Evolutionary conservation across 2,329 filamentous ascomycete species (phyloP).

Genomic region (Aquanectria penicillioides): DNA sequence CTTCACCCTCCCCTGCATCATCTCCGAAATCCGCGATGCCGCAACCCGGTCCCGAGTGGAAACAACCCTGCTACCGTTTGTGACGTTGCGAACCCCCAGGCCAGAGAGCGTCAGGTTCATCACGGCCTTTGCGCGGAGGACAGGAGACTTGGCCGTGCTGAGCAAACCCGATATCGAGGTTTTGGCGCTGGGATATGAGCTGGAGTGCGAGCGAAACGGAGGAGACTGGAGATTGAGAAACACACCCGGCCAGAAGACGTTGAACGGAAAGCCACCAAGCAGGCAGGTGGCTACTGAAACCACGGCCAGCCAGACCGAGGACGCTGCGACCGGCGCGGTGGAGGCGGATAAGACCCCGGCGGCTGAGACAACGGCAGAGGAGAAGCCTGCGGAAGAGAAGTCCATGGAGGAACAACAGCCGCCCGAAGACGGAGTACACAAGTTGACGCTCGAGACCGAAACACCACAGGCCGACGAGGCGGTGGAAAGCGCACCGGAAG

Average conservation of each 20-base stretch:
- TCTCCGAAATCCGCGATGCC: conserved; percentile 88
- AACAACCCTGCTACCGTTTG: conserved; percentile 85
- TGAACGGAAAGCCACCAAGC: conserved; percentile 72
- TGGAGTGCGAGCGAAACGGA: conserved; percentile 92
- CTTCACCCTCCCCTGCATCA: conserved; percentile 85
- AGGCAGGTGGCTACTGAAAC: conserved; percentile 32
- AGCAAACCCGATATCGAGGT: conserved; percentile 91
- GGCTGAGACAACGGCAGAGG: conserved; percentile 15
- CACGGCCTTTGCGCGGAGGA: conserved; percentile 85
- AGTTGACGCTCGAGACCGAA: conserved; percentile 34
- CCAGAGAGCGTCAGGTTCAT: conserved; percentile 83
- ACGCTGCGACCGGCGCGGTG: background rate
- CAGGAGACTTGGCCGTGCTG: conserved; percentile 88
- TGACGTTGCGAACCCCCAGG: conserved; percentile 78
- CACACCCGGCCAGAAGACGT: conserved; percentile 78
- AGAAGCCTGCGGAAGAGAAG: conserved; percentile 3
- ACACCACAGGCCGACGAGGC: conserved; percentile 17
- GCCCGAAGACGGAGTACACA: conserved; percentile 32
- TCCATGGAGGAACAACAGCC: conserved; percentile 14
- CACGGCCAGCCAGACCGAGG: conserved; percentile 1
- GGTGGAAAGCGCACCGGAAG: conserved; percentile 17
- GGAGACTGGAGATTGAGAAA: conserved; percentile 87
- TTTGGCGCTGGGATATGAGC: conserved; percentile 88
- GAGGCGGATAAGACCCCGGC: conserved; percentile 20
- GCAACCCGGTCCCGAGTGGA: conserved; percentile 84